Evolutionary conservation across 2,329 filamentous ascomycete species (phyloP).

Genomic region (Monosporascus ibericus): DNA sequence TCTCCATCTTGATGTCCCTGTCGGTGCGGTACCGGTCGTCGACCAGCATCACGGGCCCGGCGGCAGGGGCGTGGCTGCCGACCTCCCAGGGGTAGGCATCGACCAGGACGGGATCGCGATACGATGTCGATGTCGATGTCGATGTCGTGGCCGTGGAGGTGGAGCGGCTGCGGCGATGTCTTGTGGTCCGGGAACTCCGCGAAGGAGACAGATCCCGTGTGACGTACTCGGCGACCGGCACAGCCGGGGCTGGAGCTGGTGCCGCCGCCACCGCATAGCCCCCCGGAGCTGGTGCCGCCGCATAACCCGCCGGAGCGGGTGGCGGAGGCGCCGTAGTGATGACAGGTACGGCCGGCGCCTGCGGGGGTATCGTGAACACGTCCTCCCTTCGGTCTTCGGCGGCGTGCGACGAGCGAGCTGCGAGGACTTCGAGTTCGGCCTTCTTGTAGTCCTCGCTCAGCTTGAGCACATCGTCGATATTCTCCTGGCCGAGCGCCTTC

Average conservation of each 20-base stretch:
- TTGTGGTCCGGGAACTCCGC: slow-evolving; percentile 20
- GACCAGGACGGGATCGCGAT: no score
- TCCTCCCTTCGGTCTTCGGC: slow-evolving; percentile 44
- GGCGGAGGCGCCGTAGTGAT: slow-evolving; percentile 21
- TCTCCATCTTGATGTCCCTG: slow-evolving; percentile 66
- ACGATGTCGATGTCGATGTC: slow-evolving; percentile 37
- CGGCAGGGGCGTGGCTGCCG: slow-evolving; percentile 24
- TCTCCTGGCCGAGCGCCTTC: slow-evolving; percentile 78
- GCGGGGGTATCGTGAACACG: slow-evolving; percentile 30
- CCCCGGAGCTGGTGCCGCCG: slow-evolving; percentile 12
- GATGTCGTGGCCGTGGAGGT: slow-evolving; percentile 27
- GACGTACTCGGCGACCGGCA: slow-evolving; percentile 40
- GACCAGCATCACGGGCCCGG: slow-evolving; percentile 37
- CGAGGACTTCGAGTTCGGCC: slow-evolving; percentile 38
- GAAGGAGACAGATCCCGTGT: slow-evolving; percentile 45
- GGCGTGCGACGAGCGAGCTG: slow-evolving; percentile 41
- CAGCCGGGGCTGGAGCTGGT: slow-evolving; percentile 21
- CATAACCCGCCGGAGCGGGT: slow-evolving; percentile 7
- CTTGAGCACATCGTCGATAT: slow-evolving; percentile 85
- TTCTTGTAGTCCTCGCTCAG: slow-evolving; percentile 72
- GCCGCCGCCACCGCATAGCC: slow-evolving; percentile 4
- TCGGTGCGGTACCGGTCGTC: slow-evolving; percentile 38
- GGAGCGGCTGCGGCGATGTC: slow-evolving; percentile 21
- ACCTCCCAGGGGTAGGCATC: slow-evolving; percentile 22
- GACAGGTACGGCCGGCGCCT: slow-evolving; percentile 21